Base-by-base conservation (phyloP, 2,329 filamentous ascomycete genomes). In the Seiridium cupressi region DNA sequence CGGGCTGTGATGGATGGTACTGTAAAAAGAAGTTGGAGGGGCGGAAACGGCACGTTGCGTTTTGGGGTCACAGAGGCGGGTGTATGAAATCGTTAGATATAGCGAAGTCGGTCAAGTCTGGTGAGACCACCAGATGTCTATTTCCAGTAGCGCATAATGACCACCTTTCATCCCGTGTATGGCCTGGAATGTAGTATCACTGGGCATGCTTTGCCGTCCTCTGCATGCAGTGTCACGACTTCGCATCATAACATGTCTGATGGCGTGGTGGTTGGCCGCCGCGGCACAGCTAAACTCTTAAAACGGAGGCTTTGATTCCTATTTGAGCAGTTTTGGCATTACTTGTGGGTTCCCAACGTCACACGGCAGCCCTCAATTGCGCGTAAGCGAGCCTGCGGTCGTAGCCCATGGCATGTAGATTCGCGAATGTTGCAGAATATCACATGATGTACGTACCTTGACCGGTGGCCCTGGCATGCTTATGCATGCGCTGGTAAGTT, bases 11-110 rank as follows among this genome's bases (percentile, higher is more conserved):
- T 40, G 18, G 51, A 55, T 44, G 51, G 35, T 38, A 35, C 49
- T 36, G 11, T 35, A 35, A 53, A 38, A 38, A 18, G 49, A 38
- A 53, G 49, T 36, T 53, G 49, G 49, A 53, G 49, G 49, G 51
- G 51, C 51, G 51, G 51, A 44, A 55, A 44, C 51, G 51, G 51
- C 51, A 55, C 51, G 51, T 35, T 36, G 34, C 35, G 34, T n/a
- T 31, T 31, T 13, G 26, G 31, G 47, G 26, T 49, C 26, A 31
- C 35, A 32, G 10, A 31, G 49, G 49, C 32, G 18, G 31, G 49
- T 35, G 49, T 35, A 53, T 38, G 32, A 38, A 53, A 35, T 53
- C n/a, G 38, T 36, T 38, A 38, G 49, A 35, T 40, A 34, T 36
- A 53, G 49, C 49, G 34, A 53, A 32, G 26, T 34, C 47, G 47